A percentile compares a stretch with the other conserved stretches of the same genome.
These are phyloP conservation scores for Solanum pennellii DNA, from an alignment of 257 asterid species.

Conservation along the genomic window DNA sequence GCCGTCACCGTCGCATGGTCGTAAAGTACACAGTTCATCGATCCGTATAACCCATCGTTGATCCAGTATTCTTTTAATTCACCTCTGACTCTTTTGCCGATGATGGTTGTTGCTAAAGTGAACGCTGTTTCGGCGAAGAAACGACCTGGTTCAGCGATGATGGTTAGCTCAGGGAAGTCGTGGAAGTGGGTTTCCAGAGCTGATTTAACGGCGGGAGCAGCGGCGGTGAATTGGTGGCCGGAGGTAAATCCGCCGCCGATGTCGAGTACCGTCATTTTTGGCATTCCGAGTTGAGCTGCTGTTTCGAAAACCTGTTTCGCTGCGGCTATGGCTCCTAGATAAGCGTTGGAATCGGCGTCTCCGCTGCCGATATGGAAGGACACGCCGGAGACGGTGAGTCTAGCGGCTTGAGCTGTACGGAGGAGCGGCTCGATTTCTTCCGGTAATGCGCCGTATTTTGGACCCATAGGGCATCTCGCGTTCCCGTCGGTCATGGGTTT, in stretches of 20 bases:
- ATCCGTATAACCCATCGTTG: slow-evolving; percentile 3
- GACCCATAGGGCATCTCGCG: slow-evolving; percentile 1
- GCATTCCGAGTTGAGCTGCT: background rate
- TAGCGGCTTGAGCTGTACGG: background rate
- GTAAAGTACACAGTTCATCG: slow-evolving; percentile 3
- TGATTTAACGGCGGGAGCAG: background rate
- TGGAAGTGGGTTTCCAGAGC: background rate
- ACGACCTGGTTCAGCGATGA: slow-evolving; percentile 9
- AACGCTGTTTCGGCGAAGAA: slow-evolving; percentile 1
- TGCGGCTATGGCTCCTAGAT: background rate
- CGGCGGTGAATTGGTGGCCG: background rate
- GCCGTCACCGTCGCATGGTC: background rate
- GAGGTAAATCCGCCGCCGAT: slow-evolving; percentile 10
- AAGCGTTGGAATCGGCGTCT: background rate
- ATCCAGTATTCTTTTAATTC: slow-evolving; percentile 4
- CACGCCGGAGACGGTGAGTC: background rate
- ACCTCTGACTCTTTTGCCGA: slow-evolving; percentile 7
- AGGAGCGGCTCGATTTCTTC: slow-evolving; percentile 1
- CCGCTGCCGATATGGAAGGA: slow-evolving; percentile 9
- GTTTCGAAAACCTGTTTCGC: background rate
- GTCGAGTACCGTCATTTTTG: background rate
- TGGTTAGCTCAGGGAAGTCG: background rate
- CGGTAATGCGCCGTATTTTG: slow-evolving; percentile 3
- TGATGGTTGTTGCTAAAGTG: background rate
- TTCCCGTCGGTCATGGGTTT: background rate